Evolutionary conservation across 495 filamentous ascomycete genomes (phyloP).

Genomic region (Astrocystis sublimbata): DNA sequence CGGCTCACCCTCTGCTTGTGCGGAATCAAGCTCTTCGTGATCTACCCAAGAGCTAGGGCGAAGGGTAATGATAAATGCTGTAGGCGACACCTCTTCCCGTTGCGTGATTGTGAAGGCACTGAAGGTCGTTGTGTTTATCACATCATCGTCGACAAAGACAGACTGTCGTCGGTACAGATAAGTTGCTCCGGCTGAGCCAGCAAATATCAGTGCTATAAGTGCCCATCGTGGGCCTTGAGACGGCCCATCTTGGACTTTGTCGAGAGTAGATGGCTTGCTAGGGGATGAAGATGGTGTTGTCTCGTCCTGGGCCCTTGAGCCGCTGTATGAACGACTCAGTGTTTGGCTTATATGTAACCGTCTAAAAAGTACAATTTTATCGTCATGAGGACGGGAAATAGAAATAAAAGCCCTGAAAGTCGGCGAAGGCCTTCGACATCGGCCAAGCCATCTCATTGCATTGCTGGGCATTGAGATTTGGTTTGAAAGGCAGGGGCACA

Average conservation of each 20-base stretch:
- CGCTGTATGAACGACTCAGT: background rate
- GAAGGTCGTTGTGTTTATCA: slow-evolving; percentile 55
- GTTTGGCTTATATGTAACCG: background rate
- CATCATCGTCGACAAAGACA: slow-evolving; percentile 5
- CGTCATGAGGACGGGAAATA: background rate
- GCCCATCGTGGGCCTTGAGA: slow-evolving; percentile 3
- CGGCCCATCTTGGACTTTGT: background rate
- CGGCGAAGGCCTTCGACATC: slow-evolving; percentile 11
- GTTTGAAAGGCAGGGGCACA: slow-evolving; percentile 10
- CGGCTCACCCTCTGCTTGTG: slow-evolving; percentile 36
- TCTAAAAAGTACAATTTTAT: background rate
- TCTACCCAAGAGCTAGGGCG: slow-evolving; percentile 33
- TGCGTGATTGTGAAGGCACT: slow-evolving; percentile 63
- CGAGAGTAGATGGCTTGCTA: background rate
- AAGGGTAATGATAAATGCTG: slow-evolving; percentile 74
- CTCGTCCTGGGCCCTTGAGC: background rate
- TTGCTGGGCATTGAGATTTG: slow-evolving; percentile 21
- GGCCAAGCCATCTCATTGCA: slow-evolving; percentile 28
- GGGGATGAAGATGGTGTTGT: background rate
- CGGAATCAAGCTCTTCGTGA: slow-evolving; percentile 34
- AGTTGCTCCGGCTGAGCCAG: background rate
- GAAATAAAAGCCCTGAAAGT: background rate
- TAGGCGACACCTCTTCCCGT: slow-evolving; percentile 69
- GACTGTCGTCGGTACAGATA: slow-evolving; percentile 12
- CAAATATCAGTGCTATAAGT: slow-evolving; percentile 10